Evolutionary conservation across 768 basidiomycete species (phyloP), one percentile per base, ranked within the genome.

Genomic region (Floccularia luteovirens): DNA sequence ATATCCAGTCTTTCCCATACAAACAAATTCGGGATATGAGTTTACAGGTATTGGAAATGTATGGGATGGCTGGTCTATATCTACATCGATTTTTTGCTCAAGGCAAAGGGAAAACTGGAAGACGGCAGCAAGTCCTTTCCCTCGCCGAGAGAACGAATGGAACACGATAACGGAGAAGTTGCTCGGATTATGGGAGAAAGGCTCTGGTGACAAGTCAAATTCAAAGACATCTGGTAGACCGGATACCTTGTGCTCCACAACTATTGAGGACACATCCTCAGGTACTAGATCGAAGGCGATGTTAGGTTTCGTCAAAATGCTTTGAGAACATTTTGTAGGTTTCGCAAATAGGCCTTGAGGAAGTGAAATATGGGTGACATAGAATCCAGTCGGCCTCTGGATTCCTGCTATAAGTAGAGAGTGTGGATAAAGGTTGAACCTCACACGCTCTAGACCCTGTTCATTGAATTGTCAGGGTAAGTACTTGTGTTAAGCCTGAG

Each of bases 1-100:
- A 4, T 57, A 50, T 3, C 76, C 76, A 7, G 60, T 67, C 31
- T 53, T 59, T 12, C 70, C 69, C 4, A 70, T 41, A 45, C 64
- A 67, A 5, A 62, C 50, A 4, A 60, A 49, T 24, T 61, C 59
- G 13, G 59, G 50, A 7, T 51, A 49, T 10, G 53, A 50, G 32
- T 57, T 51, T 22, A 46, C 27, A 13, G 51, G 48, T 19, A 53
- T 60, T 23, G 24, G 27, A 39, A 63, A 59, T 19, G 41, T 45
- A 38, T 54, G 39, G 8, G 43, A 38, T 11, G 43, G 49, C 7
- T 33, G 33, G 45, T 42, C 45, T 10, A 24, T 38, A 24, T 21
- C 21, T 10, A 20, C 5, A 10, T 19, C 36, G 36, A 20, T 23
- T 38, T 16, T 5, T 23, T 7, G 10, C 20, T 24, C 11, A 34